phyloP scores from a whole-genome alignment of 768 basidiomycete genomes.

The Pleurotus citrinopileatus region DNA sequence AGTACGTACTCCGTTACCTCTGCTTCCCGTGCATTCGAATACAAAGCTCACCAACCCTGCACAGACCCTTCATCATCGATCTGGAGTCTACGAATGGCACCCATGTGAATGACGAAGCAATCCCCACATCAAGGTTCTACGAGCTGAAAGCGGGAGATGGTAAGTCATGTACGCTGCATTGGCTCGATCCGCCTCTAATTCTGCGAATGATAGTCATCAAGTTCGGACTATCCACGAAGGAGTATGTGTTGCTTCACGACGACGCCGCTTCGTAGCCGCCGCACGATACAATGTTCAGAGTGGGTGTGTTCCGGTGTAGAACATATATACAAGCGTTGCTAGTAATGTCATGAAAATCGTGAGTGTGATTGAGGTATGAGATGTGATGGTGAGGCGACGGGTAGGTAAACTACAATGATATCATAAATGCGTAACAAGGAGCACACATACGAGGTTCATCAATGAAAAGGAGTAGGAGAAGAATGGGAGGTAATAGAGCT shows the following conservation, averaged over 20 bases:
- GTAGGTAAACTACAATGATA: too few relatives aligned
- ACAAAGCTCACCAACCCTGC: slow-evolving; percentile 1
- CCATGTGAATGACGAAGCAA: slow-evolving; percentile 79
- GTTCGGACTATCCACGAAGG: slow-evolving; percentile 76
- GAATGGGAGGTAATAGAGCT: background rate
- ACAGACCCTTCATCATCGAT: slow-evolving; percentile 94
- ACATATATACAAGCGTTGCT: too few relatives aligned
- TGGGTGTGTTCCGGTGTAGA: background rate
- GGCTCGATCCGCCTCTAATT: background rate
- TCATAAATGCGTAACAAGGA: background rate
- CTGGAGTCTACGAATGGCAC: slow-evolving; percentile 98
- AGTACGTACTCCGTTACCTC: slow-evolving; percentile 50
- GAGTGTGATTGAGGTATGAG: too few relatives aligned
- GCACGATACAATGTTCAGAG: too few relatives aligned
- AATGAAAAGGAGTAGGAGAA: background rate
- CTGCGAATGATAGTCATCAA: slow-evolving; percentile 60
- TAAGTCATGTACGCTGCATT: too few relatives aligned
- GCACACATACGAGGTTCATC: background rate
- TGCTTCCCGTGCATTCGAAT: background rate
- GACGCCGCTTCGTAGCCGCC: slow-evolving; percentile 48
- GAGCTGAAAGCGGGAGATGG: slow-evolving; percentile 80
- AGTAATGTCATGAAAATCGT: too few relatives aligned
- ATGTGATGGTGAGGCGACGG: too few relatives aligned
- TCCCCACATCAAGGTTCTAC: slow-evolving; percentile 86
- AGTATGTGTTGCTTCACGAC: slow-evolving; percentile 86